A percentile compares a stretch with the other conserved stretches of the same genome.
Evolutionary conservation across 2,329 filamentous ascomycete genomes (phyloP).

Genomic region (Phoma sp.): DNA sequence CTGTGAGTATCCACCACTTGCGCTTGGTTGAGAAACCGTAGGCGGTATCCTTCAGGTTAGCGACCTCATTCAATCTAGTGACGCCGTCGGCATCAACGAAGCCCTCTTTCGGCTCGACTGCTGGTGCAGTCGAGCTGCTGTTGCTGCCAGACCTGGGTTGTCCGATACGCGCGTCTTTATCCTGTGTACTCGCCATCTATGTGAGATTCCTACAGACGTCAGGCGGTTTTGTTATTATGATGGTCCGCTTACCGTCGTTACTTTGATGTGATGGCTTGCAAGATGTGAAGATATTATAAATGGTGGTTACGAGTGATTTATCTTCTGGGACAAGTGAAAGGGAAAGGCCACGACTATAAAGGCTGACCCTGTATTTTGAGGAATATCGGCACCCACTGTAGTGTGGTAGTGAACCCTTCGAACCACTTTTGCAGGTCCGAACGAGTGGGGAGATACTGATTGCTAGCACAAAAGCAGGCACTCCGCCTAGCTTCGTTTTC

Average conservation of each 20-base stretch:
- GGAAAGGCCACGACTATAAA: too few relatives aligned
- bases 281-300: too few relatives aligned
- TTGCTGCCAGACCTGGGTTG: neutral
- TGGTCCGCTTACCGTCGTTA: too few relatives aligned
- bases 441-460: too few relatives aligned
- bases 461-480: too few relatives aligned
- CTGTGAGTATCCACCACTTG: constrained; percentile 60
- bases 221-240: too few relatives aligned
- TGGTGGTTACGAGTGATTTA: too few relatives aligned
- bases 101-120: neutral
- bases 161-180: neutral
- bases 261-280: too few relatives aligned
- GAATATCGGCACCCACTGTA: neutral
- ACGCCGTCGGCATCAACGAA: neutral
- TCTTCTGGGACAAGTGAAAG: neutral
- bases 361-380: too few relatives aligned
- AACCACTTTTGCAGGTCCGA: too few relatives aligned
- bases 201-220: neutral
- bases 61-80: constrained; percentile 25
- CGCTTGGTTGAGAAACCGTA: constrained; percentile 54
- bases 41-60: constrained; percentile 45
- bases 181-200: constrained; percentile 4
- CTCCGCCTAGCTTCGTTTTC: too few relatives aligned
- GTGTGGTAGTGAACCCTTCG: neutral
- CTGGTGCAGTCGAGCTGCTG: neutral